phyloP scores from a whole-genome alignment of 1,139 yeast genomes.

The Yamadazyma diospyri region DNA sequence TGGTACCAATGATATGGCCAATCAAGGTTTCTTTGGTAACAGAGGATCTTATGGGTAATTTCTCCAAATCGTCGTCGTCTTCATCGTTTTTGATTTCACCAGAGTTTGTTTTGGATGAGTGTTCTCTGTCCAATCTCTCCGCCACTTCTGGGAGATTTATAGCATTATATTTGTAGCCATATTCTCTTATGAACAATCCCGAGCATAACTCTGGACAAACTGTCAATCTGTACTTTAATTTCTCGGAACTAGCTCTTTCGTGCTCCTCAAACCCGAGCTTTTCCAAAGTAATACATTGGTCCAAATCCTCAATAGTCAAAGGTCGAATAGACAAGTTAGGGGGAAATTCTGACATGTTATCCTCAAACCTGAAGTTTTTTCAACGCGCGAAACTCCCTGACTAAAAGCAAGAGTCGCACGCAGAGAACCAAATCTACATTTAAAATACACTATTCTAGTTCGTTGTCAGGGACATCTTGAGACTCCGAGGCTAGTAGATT shows the following conservation, averaged over 20 bases:
- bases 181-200: conserved; percentile 79
- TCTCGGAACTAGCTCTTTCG: conserved; percentile 65
- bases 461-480: conserved; percentile 16
- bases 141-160: conserved; percentile 46
- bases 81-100: conserved; percentile 21
- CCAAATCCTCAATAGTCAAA: conserved; percentile 64
- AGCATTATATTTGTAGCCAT: conserved; percentile 41
- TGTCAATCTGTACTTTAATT: conserved; percentile 64
- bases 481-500: conserved; percentile 42
- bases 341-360: conserved; percentile 37
- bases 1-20: conserved; percentile 85
- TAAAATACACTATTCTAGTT: conserved; percentile 12
- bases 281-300: conserved; percentile 61
- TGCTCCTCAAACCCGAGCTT: conserved; percentile 55
- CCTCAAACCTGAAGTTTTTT: neutral
- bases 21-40: conserved; percentile 64
- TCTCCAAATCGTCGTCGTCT: conserved; percentile 32
- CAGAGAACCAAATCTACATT: no score
- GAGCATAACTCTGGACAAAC: conserved; percentile 88
- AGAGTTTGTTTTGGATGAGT: conserved; percentile 24
- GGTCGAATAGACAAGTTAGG: conserved; percentile 80
- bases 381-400: no score
- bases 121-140: conserved; percentile 25
- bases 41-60: conserved; percentile 47
- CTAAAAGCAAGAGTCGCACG: no score